phyloP scores from a whole-genome alignment of 2,329 filamentous ascomycete genomes.

The Alternaria ventricosa region DNA sequence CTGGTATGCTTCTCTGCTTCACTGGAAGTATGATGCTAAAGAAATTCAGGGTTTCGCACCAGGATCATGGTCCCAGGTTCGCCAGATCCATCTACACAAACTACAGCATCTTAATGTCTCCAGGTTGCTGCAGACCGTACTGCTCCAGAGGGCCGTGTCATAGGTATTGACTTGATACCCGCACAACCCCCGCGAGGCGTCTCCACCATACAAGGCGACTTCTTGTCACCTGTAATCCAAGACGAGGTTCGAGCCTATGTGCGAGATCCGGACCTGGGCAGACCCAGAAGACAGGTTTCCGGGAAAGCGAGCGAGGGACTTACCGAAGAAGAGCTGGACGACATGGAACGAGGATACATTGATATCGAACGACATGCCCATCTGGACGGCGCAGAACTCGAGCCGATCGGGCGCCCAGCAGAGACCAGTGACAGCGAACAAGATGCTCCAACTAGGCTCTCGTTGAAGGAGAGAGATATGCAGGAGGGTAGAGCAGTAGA shows the following conservation, averaged over 20 bases:
- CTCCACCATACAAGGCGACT: slow-evolving; percentile 95
- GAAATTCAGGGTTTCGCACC: slow-evolving; percentile 72
- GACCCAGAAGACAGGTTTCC: slow-evolving; percentile 50
- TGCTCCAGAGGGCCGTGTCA: slow-evolving; percentile 75
- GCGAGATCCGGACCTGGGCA: slow-evolving; percentile 65
- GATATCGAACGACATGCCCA: slow-evolving; percentile 65
- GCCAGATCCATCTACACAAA: not conserved
- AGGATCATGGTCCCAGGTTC: slow-evolving; percentile 66
- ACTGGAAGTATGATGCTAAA: slow-evolving; percentile 18
- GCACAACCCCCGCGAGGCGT: slow-evolving; percentile 89
- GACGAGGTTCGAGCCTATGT: slow-evolving; percentile 79
- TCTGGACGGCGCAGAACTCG: slow-evolving; percentile 35
- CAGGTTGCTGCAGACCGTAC: slow-evolving; percentile 84
- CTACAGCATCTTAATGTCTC: slow-evolving; percentile 1
- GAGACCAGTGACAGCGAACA: slow-evolving; percentile 28
- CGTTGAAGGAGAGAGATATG: slow-evolving; percentile 44
- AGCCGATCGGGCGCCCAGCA: slow-evolving; percentile 20
- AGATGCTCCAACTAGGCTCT: slow-evolving; percentile 32
- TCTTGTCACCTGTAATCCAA: slow-evolving; percentile 77
- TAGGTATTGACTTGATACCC: slow-evolving; percentile 94
- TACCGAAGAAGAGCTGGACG: slow-evolving; percentile 51
- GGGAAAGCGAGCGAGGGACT: slow-evolving; percentile 33
- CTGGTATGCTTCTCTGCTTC: slow-evolving; percentile 60
- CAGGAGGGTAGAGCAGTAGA: slow-evolving; percentile 71
- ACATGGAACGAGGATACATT: slow-evolving; percentile 65